A percentile compares a stretch with the other conserved stretches of the same genome.
These are phyloP conservation scores for Hanseniaspora nectarophila DNA, from an alignment of 805 yeast species.

Conservation along the genomic window DNA sequence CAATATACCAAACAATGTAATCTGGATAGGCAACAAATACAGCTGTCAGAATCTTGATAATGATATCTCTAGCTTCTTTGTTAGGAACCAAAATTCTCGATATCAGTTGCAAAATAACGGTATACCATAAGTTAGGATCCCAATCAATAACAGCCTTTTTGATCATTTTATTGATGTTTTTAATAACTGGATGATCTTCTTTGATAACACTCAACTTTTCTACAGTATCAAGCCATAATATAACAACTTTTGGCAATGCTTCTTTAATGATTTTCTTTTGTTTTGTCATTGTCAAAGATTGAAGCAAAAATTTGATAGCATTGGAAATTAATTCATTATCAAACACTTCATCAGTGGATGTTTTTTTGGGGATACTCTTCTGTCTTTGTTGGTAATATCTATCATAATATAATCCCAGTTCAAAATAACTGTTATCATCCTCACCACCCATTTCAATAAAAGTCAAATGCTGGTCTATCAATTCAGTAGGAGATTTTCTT, in stretches of 20 bases:
- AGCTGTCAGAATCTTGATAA: conserved; percentile 45
- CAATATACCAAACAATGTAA: conserved; percentile 65
- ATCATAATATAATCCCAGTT: conserved; percentile 66
- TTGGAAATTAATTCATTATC: conserved; percentile 25
- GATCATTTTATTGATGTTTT: conserved; percentile 40
- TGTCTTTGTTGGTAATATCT: conserved; percentile 33
- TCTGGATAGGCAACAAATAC: conserved; percentile 60
- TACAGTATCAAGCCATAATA: conserved; percentile 79
- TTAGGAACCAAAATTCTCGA: conserved; percentile 65
- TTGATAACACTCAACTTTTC: conserved; percentile 10
- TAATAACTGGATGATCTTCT: conserved; percentile 28
- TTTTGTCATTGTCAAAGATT: conserved; percentile 32
- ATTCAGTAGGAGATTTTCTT: conserved; percentile 63
- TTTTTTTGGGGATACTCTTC: conserved; percentile 45
- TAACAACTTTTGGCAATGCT: conserved; percentile 77
- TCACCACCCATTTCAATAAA: conserved; percentile 43
- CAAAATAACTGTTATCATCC: conserved; percentile 74
- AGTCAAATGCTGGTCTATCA: conserved; percentile 54
- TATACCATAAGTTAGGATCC: conserved; percentile 58
- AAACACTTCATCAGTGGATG: conserved; percentile 27
- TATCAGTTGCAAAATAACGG: conserved; percentile 73
- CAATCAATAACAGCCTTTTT: conserved; percentile 34
- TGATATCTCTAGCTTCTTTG: conserved; percentile 40
- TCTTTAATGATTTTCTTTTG: conserved; percentile 50
- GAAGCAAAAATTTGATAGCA: conserved; percentile 25